These are phyloP conservation scores for Blastobotrys malaysiensis DNA, from an alignment of 1,139 yeast genomes.

Conservation along the genomic window DNA sequence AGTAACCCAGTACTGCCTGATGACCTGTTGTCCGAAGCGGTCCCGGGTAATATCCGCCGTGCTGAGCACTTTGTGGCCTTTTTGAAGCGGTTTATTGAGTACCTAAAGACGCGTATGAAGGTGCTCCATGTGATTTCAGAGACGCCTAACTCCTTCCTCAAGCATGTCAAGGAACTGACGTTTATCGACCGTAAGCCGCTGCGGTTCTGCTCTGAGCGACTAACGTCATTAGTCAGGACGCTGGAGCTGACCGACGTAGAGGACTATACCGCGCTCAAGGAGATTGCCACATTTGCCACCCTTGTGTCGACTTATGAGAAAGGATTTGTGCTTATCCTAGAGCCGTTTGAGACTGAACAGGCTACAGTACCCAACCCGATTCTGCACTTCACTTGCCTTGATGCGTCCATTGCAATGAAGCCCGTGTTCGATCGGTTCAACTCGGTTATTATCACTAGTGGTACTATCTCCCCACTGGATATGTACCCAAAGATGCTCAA, in stretches of 20 bases:
- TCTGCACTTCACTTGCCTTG: slow-evolving; percentile 89
- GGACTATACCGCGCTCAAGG: slow-evolving; percentile 87
- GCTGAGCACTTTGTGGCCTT: slow-evolving; percentile 97
- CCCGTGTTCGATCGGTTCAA: slow-evolving; percentile 93
- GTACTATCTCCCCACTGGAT: slow-evolving; percentile 96
- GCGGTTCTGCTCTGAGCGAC: slow-evolving; percentile 84
- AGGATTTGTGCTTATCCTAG: slow-evolving; percentile 86
- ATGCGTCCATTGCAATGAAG: slow-evolving; percentile 95
- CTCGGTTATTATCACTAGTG: slow-evolving; percentile 93
- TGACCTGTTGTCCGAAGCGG: slow-evolving; percentile 83
- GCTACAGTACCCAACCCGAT: slow-evolving; percentile 98
- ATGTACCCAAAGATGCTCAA: slow-evolving; percentile 98
- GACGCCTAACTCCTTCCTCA: slow-evolving; percentile 87
- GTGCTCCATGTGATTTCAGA: slow-evolving; percentile 95
- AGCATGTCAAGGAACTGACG: slow-evolving; percentile 87
- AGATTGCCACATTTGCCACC: slow-evolving; percentile 95
- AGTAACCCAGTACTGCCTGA: slow-evolving; percentile 82
- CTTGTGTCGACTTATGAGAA: slow-evolving; percentile 89
- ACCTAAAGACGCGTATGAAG: slow-evolving; percentile 94
- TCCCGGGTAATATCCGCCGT: slow-evolving; percentile 93
- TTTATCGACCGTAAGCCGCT: slow-evolving; percentile 89
- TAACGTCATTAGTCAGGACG: slow-evolving; percentile 82
- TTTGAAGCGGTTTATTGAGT: slow-evolving; percentile 85
- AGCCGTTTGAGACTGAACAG: slow-evolving; percentile 94
- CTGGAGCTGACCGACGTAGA: slow-evolving; percentile 84